A percentile compares a stretch with the other conserved stretches of the same genome.
phyloP scores from a whole-genome alignment of 2,329 filamentous ascomycete species.

The Nemania sp. region DNA sequence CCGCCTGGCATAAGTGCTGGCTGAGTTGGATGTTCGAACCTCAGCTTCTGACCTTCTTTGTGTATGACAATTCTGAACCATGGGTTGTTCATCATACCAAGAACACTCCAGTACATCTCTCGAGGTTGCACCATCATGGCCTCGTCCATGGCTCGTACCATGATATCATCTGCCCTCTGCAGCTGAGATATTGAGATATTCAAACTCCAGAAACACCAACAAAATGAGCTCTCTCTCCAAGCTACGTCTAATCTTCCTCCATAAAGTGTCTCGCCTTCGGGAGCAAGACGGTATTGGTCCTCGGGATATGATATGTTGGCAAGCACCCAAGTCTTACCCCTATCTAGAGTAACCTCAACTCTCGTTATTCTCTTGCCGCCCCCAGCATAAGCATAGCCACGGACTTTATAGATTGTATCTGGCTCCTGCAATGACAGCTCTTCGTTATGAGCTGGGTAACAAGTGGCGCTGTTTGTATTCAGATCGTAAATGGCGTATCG shows the following conservation, averaged over 20 bases:
- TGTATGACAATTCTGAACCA: conserved; percentile 85
- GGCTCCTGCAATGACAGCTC: conserved; percentile 54
- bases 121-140: conserved; percentile 82
- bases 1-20: conserved; percentile 76
- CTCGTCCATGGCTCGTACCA: conserved; percentile 89
- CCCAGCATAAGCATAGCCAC: conserved; percentile 86
- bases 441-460: conserved; percentile 79
- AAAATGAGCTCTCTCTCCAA: conserved; percentile 81
- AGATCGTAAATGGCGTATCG: conserved; percentile 92
- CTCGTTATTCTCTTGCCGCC: conserved; percentile 82
- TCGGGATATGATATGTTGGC: conserved; percentile 81
- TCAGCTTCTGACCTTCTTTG: conserved; percentile 64
- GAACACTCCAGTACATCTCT: conserved; percentile 94
- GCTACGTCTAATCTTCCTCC: conserved; percentile 79
- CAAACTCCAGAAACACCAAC: conserved; percentile 91
- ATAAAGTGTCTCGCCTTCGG: conserved; percentile 65
- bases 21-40: conserved; percentile 88
- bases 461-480: conserved; percentile 82
- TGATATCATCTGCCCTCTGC: conserved; percentile 67
- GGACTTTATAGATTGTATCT: conserved; percentile 62
- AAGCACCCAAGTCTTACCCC: conserved; percentile 77
- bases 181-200: conserved; percentile 67
- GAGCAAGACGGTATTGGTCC: conserved; percentile 72
- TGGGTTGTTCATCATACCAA: conserved; percentile 98
- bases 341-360: conserved; percentile 81